Evolutionary conservation across 1,139 yeast genomes (phyloP).

Genomic region (Scheffersomyces stambukii): DNA sequence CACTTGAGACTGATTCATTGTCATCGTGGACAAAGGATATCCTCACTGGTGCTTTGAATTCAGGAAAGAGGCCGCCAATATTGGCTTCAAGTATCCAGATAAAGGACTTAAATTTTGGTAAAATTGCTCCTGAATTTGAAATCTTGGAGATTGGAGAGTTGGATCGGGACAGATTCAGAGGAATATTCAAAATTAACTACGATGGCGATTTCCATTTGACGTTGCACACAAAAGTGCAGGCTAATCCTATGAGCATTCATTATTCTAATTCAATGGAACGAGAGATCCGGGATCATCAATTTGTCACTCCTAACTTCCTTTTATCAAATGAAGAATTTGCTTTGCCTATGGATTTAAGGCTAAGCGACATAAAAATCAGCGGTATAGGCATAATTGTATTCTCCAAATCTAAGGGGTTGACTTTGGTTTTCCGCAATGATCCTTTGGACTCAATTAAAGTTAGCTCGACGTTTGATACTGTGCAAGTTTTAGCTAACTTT

Average conservation of each 20-base stretch:
- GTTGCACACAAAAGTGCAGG: conserved; percentile 78
- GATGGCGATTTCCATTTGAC: conserved; percentile 79
- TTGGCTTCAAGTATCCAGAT: conserved; percentile 72
- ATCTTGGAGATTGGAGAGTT: conserved; percentile 83
- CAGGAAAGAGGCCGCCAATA: conserved; percentile 71
- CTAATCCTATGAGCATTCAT: conserved; percentile 75
- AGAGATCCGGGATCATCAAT: conserved; percentile 31
- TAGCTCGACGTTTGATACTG: conserved; percentile 79
- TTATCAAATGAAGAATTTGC: conserved; percentile 68
- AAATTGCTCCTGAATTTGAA: conserved; percentile 73
- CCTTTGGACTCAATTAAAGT: conserved; percentile 82
- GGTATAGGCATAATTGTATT: conserved; percentile 86
- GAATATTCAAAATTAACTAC: conserved; percentile 78
- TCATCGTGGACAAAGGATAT: conserved; percentile 64
- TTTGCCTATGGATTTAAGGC: conserved; percentile 71
- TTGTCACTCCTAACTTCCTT: conserved; percentile 64
- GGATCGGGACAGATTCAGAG: conserved; percentile 75
- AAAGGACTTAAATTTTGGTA: conserved; percentile 73
- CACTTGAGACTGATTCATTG: conserved; percentile 68
- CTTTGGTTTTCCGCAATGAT: conserved; percentile 83
- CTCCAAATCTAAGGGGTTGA: conserved; percentile 75
- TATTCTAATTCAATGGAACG: conserved; percentile 44
- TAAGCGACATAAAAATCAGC: conserved; percentile 67
- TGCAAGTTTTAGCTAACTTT: conserved; percentile 77
- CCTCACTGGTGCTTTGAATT: conserved; percentile 72